Percentiles rank a stretch among this genome's conserved stretches.
Evolutionary conservation across 2,329 filamentous ascomycete species (phyloP).

Genomic region (Neonectria faginata): DNA sequence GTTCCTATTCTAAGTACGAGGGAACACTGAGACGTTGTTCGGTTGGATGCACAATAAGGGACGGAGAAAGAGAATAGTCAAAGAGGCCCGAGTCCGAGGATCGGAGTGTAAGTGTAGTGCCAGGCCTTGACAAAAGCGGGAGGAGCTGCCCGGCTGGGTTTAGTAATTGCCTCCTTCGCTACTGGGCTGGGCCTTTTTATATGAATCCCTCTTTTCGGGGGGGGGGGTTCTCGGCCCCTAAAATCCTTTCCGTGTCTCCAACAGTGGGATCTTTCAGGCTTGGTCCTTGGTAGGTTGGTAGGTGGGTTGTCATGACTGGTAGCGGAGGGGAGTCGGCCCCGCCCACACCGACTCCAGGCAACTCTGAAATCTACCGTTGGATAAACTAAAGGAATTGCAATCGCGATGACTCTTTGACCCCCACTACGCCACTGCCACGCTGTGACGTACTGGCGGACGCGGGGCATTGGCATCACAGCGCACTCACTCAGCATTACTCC

Average conservation of each 20-base stretch:
- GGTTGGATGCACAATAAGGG: conserved; percentile 17
- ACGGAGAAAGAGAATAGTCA: conserved; percentile 10
- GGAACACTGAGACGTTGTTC: conserved; percentile 2
- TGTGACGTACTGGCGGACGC: not conserved
- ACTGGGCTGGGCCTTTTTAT: not conserved
- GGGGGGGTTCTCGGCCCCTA: not conserved
- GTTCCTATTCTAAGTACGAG: not conserved
- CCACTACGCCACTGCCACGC: conserved; percentile 7
- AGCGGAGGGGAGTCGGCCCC: conserved; percentile 6
- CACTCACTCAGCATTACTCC: not conserved
- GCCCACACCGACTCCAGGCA: not conserved
- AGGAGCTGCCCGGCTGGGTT: conserved; percentile 2
- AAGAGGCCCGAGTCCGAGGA: conserved; percentile 21
- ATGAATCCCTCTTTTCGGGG: conserved; percentile 9
- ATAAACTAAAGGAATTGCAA: not conserved
- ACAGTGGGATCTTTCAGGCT: too few relatives aligned
- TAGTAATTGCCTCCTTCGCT: not conserved
- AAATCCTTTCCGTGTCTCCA: not conserved
- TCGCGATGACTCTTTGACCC: not conserved
- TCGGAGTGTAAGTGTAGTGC: conserved; percentile 24
- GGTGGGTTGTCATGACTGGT: conserved; percentile 1
- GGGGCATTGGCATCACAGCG: conserved; percentile 1
- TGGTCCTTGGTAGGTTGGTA: too few relatives aligned
- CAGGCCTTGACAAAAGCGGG: conserved; percentile 10
- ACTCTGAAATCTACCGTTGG: not conserved